Conservation (phyloP, 352 stramenopile genomes). For the Pythium folliculosum region DNA sequence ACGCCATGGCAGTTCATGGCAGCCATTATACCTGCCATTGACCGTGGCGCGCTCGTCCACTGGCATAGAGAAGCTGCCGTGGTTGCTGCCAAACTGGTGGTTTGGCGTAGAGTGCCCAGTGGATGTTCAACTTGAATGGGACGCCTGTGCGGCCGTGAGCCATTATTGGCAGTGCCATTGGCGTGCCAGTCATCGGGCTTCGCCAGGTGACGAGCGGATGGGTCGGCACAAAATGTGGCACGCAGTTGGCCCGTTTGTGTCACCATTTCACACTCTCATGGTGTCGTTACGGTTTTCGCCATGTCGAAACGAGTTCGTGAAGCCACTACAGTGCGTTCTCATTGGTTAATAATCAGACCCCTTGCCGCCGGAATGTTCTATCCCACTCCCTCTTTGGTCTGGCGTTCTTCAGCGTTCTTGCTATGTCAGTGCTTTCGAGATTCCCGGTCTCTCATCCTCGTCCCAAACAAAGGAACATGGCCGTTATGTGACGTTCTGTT, state of each 20-base stretch:
- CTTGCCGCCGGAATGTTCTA: constrained; percentile 4
- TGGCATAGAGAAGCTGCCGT: too few relatives aligned
- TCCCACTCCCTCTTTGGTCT: neutral
- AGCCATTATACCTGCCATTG: too few relatives aligned
- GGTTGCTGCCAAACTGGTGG: too few relatives aligned
- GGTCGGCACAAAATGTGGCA: neutral
- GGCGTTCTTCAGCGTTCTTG: neutral
- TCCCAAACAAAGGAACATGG: neutral
- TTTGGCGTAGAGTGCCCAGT: too few relatives aligned
- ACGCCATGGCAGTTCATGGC: too few relatives aligned
- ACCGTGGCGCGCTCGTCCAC: too few relatives aligned
- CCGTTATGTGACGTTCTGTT: neutral
- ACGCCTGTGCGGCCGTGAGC: too few relatives aligned
- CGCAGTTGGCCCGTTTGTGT: neutral
- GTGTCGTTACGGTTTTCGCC: neutral
- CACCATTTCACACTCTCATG: neutral
- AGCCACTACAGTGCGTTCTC: neutral
- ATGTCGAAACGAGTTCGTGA: neutral
- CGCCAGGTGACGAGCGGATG: neutral
- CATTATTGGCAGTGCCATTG: too few relatives aligned
- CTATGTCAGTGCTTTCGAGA: neutral
- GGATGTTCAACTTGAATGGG: too few relatives aligned
- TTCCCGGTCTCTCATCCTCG: neutral
- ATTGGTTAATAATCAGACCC: constrained; percentile 4
- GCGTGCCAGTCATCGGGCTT: neutral